These are phyloP conservation scores for Lyophyllum shimeji DNA, from an alignment of 768 basidiomycete genomes.

Conservation along the genomic window DNA sequence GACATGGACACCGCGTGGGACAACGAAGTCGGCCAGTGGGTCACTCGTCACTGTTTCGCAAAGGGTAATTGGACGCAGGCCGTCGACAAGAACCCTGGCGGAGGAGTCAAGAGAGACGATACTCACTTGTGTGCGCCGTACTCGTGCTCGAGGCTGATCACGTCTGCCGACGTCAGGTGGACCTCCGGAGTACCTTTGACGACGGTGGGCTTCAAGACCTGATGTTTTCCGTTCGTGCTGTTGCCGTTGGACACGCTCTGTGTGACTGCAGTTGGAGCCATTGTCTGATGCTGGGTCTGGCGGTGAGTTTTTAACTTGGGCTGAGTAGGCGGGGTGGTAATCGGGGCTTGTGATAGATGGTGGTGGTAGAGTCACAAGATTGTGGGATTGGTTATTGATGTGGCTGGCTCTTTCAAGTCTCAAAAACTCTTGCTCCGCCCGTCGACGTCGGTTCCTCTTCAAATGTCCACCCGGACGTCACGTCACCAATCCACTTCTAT, in stretches of 20 bases:
- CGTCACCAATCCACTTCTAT: not conserved
- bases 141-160: constrained; percentile 80
- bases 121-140: constrained; percentile 90
- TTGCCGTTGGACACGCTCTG: constrained; percentile 20
- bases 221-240: constrained; percentile 21
- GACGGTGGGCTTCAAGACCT: constrained; percentile 14
- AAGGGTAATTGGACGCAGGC: constrained; percentile 24
- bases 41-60: constrained; percentile 21
- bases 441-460: constrained; percentile 9
- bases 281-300: constrained; percentile 2
- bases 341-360: constrained; percentile 4
- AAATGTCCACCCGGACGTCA: not conserved
- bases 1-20: constrained; percentile 8
- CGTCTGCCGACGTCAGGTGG: constrained; percentile 57
- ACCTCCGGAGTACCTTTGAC: constrained; percentile 8
- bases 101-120: constrained; percentile 4
- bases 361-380: constrained; percentile 15
- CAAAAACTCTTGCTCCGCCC: constrained; percentile 17
- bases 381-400: constrained; percentile 9
- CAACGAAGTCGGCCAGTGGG: constrained; percentile 21
- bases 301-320: not conserved
- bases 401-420: constrained; percentile 4
- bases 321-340: not conserved
- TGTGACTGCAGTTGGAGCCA: constrained; percentile 26
- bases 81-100: constrained; percentile 27